Evolutionary conservation across 2,329 filamentous ascomycete species (phyloP).

Genomic region (Colletotrichum sp.): DNA sequence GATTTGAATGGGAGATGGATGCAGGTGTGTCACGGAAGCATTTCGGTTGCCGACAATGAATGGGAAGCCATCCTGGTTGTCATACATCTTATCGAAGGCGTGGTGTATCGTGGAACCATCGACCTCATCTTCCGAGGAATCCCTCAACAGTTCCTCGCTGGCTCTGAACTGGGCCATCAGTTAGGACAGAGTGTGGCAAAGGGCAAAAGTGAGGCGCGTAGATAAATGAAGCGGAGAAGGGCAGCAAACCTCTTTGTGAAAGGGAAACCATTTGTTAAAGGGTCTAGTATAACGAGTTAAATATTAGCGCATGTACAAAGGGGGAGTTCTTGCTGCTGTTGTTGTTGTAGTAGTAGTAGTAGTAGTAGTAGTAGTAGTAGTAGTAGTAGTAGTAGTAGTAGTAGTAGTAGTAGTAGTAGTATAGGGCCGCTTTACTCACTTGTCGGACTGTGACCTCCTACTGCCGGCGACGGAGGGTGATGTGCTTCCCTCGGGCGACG

Average conservation of each 20-base stretch:
- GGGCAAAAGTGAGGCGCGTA: not conserved
- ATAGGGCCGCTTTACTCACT: slow-evolving; percentile 23
- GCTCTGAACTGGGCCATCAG: slow-evolving; percentile 48
- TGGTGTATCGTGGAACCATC: slow-evolving; percentile 61
- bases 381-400: too few relatives aligned
- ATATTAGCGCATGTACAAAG: not conserved
- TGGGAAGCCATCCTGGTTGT: slow-evolving; percentile 60
- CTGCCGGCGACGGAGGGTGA: slow-evolving; percentile 31
- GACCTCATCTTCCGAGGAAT: slow-evolving; percentile 64
- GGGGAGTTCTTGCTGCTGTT: not conserved
- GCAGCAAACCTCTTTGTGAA: slow-evolving; percentile 54
- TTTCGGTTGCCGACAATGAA: slow-evolving; percentile 56
- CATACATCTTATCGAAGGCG: slow-evolving; percentile 65
- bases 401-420: not conserved
- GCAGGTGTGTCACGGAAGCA: slow-evolving; percentile 49
- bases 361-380: too few relatives aligned
- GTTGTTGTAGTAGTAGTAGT: too few relatives aligned
- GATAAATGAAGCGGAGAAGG: not conserved
- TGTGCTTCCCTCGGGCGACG: slow-evolving; percentile 52
- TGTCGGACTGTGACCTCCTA: slow-evolving; percentile 26
- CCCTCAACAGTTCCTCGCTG: slow-evolving; percentile 51
- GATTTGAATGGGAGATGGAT: slow-evolving; percentile 63
- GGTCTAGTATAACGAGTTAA: not conserved
- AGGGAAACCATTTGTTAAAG: slow-evolving; percentile 55
- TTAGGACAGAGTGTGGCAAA: not conserved